Evolutionary conservation across 1,139 yeast genomes (phyloP), one percentile per base, ranked within the genome.

Genomic region (Geotrichum aggregatum): DNA sequence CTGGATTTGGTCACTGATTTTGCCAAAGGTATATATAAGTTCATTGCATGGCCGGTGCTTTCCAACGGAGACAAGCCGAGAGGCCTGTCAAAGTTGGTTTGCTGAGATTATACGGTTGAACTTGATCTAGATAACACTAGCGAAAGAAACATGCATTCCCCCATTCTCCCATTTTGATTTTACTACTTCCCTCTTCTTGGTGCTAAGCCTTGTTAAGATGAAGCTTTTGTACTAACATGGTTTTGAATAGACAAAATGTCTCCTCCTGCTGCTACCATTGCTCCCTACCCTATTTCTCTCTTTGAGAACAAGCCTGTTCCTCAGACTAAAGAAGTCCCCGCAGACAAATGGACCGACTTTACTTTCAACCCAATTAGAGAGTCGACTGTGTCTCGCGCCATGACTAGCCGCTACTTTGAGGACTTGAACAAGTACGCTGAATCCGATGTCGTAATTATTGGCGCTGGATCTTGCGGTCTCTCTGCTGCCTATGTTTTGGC

Each of bases 381-480:
- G 70, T 81, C 88, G 8, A 81, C 86, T 2, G 91, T 84, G 35
- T 83, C 91, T n/a, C 76, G 92, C 57, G 92, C 92, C 36, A 84
- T 85, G 92, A 84, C 91, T 49, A 76, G 73, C 60, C 79, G 92
- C 58, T 85, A 84, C 71, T 84, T 84, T 67, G 77, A 78, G 46
- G 92, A 84, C 64, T 71, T 84, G 63, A 87, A 84, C 71, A 83
- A 79, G 66, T 83, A 78, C 65, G 83, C 89, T 33, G 91, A 84
- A 62, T 78, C 85, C 19, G 92, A 84, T 58, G 78, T 84, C 47
- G 87, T 84, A 41, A 80, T 84, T 63, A 77, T 84, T 58, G 92
- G 92, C 53, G 91, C 89, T 40, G 92, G 92, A 36, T 82, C 87
- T 21, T 83, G 88, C 41, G 92, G 92, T 45, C 74, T 84, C 57